Conservation (phyloP, 164 flowering plant species). For the Annona squamosa region DNA sequence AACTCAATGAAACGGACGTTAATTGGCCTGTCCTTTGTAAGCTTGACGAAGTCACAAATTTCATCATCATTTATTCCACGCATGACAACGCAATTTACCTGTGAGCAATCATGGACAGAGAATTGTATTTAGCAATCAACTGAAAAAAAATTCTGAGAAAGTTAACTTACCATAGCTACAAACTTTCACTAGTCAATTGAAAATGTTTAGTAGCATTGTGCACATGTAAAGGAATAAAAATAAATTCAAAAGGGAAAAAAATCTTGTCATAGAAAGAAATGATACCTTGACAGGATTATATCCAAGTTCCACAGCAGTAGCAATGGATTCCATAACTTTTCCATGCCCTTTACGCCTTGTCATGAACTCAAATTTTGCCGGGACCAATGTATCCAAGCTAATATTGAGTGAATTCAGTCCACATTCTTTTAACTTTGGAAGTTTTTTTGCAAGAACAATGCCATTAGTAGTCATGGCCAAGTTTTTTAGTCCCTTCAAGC, state of each 20-base stretch:
- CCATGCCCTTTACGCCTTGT: conserved; percentile 89
- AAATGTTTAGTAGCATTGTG: neutral
- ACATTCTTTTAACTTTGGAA: conserved; percentile 79
- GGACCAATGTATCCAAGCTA: conserved; percentile 89
- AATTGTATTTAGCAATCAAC: neutral
- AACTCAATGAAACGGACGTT: conserved; percentile 95
- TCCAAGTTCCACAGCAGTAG: conserved; percentile 70
- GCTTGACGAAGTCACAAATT: conserved; percentile 86
- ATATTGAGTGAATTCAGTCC: conserved; percentile 75
- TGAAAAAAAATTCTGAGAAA: neutral
- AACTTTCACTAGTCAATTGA: neutral
- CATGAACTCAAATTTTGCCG: conserved; percentile 92
- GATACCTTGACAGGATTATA: conserved; percentile 89
- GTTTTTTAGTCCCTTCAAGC: conserved; percentile 69
- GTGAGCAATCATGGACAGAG: conserved; percentile 9
- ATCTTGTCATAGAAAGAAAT: neutral
- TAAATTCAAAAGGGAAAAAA: neutral
- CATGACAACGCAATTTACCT: conserved; percentile 96
- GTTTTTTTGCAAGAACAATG: conserved; percentile 66
- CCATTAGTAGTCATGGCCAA: conserved; percentile 94
- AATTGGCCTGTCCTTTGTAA: conserved; percentile 75
- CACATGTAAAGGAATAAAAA: neutral
- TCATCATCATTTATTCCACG: conserved; percentile 97
- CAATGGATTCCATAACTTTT: conserved; percentile 75
- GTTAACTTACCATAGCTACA: neutral